A percentile compares a stretch with the other conserved stretches of the same genome.
These are phyloP conservation scores for Coniferiporia weirii DNA, from an alignment of 1,284 basidiomycete genomes.

Conservation along the genomic window DNA sequence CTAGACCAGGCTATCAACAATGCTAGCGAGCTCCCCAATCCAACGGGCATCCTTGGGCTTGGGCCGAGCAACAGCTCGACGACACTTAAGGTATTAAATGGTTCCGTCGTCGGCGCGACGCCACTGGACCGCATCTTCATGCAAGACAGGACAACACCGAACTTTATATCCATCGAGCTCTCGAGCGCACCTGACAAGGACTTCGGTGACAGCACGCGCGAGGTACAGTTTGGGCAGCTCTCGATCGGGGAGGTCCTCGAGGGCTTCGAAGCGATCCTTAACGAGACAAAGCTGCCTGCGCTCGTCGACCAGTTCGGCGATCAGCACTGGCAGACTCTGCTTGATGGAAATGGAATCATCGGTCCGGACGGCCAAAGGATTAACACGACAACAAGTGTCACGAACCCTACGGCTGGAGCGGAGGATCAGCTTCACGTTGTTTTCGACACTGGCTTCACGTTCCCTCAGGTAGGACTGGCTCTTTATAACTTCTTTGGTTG, in stretches of 20 bases:
- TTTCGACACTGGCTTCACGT: slow-evolving; percentile 64
- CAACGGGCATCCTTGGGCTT: slow-evolving; percentile 34
- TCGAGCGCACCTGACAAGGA: slow-evolving; percentile 33
- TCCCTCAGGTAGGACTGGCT: slow-evolving; percentile 46
- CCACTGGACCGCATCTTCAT: slow-evolving; percentile 60
- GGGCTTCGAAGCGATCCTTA: slow-evolving; percentile 28
- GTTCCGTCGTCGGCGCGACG: slow-evolving; percentile 35
- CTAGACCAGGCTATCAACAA: slow-evolving; percentile 24
- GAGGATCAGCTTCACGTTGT: slow-evolving; percentile 48
- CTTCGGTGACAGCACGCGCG: slow-evolving; percentile 23
- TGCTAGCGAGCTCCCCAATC: neutral
- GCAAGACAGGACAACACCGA: slow-evolving; percentile 49
- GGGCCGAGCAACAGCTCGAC: slow-evolving; percentile 33
- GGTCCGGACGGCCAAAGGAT: slow-evolving; percentile 20
- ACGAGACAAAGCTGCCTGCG: slow-evolving; percentile 27
- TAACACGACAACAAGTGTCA: neutral
- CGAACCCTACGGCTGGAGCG: slow-evolving; percentile 27
- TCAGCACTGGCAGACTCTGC: slow-evolving; percentile 21
- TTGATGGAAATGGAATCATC: slow-evolving; percentile 20
- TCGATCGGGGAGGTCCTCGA: slow-evolving; percentile 27
- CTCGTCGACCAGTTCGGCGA: neutral
- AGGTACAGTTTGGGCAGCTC: slow-evolving; percentile 23
- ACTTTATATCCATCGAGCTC: slow-evolving; percentile 51
- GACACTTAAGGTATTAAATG: slow-evolving; percentile 24
- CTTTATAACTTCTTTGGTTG: slow-evolving; percentile 1